phyloP scores from a whole-genome alignment of 768 basidiomycete species.

The Hericium rajendrae region DNA sequence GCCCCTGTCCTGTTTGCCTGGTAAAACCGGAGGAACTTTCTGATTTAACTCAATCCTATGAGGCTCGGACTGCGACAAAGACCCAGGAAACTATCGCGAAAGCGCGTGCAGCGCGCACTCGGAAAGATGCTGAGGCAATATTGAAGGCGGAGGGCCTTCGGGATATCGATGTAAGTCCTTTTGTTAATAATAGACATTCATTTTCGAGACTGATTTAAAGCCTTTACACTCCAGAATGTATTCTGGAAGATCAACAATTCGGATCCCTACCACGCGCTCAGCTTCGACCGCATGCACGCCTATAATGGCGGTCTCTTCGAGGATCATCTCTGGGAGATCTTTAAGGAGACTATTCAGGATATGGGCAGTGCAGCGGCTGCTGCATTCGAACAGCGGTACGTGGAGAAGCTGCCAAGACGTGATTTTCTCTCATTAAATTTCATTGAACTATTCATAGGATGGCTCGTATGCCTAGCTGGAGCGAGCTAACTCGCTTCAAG shows the following conservation, averaged over 20 bases:
- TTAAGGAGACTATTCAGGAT: constrained; percentile 9
- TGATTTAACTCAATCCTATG: neutral
- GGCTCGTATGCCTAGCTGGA: constrained; percentile 23
- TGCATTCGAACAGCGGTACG: constrained; percentile 17
- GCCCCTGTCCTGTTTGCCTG: constrained; percentile 15
- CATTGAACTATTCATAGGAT: constrained; percentile 15
- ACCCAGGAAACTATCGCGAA: neutral
- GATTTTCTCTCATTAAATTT: neutral
- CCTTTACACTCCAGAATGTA: constrained; percentile 22
- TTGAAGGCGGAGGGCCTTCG: constrained; percentile 16
- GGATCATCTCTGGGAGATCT: neutral
- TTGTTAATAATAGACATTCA: neutral
- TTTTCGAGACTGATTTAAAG: too few species aligned
- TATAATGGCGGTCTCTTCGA: constrained; percentile 9
- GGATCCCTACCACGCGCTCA: constrained; percentile 25
- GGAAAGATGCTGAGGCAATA: constrained; percentile 2
- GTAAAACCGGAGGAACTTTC: neutral
- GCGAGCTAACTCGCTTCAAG: constrained; percentile 24
- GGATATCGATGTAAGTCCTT: constrained; percentile 11
- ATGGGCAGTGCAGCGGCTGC: constrained; percentile 8
- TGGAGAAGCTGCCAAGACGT: neutral
- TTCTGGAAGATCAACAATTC: constrained; percentile 29
- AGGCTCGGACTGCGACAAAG: neutral
- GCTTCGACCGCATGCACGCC: constrained; percentile 32
- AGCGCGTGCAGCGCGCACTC: neutral